phyloP scores from a whole-genome alignment of 805 yeast genomes.

The Kodamaea hsintzibuensis region DNA sequence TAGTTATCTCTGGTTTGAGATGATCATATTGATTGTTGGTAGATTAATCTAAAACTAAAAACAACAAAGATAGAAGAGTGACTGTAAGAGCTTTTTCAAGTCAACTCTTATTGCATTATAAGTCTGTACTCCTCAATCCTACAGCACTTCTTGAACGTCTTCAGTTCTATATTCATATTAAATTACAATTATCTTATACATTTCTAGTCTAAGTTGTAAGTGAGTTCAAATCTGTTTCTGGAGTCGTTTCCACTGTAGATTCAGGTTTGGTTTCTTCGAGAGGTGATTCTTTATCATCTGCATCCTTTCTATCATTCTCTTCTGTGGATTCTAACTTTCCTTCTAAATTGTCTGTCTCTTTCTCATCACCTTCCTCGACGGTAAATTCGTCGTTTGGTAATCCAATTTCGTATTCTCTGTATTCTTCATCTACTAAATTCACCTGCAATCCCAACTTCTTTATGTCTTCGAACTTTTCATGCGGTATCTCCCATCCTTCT shows the following conservation, averaged over 20 bases:
- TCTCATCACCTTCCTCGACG: conserved; percentile 1
- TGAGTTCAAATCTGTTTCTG: not conserved
- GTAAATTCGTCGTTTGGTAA: not conserved
- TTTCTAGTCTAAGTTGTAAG: not conserved
- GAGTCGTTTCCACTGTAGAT: not conserved
- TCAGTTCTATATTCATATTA: not conserved
- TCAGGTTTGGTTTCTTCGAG: not conserved
- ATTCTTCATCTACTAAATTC: conserved; percentile 12
- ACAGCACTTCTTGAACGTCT: too few species aligned
- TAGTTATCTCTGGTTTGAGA: too few species aligned
- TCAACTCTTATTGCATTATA: too few species aligned
- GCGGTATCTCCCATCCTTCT: conserved; percentile 33
- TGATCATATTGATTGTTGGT: too few species aligned
- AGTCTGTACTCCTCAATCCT: too few species aligned
- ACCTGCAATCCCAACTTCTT: conserved; percentile 15
- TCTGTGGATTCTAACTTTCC: not conserved
- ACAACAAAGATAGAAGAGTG: too few species aligned
- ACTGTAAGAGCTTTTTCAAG: too few species aligned
- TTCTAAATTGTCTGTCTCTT: not conserved
- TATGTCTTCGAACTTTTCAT: conserved; percentile 20
- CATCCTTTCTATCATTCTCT: not conserved
- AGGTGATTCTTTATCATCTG: not conserved
- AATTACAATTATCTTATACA: not conserved
- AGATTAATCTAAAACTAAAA: too few species aligned
- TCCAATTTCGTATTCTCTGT: conserved; percentile 14